phyloP scores from a whole-genome alignment of 257 asterid species.

The Jacaranda copaia region DNA sequence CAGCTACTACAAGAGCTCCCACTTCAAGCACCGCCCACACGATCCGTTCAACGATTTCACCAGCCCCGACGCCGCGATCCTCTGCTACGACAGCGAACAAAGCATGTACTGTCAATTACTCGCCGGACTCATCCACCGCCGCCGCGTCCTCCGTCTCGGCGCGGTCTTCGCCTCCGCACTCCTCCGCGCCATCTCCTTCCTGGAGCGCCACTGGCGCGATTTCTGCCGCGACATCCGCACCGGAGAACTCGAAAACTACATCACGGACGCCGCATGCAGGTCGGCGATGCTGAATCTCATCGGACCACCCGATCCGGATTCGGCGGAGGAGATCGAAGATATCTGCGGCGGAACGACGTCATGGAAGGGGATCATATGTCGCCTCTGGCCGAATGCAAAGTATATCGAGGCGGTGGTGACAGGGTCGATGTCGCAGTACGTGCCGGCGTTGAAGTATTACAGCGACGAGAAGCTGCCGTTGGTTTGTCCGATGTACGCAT shows the following conservation, averaged over 20 bases:
- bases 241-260: conserved; percentile 48
- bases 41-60: conserved; percentile 74
- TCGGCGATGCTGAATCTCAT: conserved; percentile 51
- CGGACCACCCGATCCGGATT: conserved; percentile 46
- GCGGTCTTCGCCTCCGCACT: conserved; percentile 85
- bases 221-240: conserved; percentile 66
- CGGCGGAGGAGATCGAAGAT: conserved; percentile 66
- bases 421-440: conserved; percentile 84
- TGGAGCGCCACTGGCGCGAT: conserved; percentile 67
- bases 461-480: conserved; percentile 67
- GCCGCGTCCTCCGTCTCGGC: conserved; percentile 79
- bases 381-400: conserved; percentile 78
- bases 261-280: conserved; percentile 59
- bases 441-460: conserved; percentile 64
- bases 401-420: conserved; percentile 85
- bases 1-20: conserved; percentile 78
- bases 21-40: conserved; percentile 61
- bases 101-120: conserved; percentile 88
- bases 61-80: conserved; percentile 74
- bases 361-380: conserved; percentile 76
- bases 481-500: conserved; percentile 78
- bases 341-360: conserved; percentile 55
- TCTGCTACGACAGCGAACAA: conserved; percentile 72
- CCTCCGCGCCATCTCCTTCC: conserved; percentile 80
- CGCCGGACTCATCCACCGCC: conserved; percentile 77